Conservation (phyloP, 2,329 filamentous ascomycete genomes). For the Phymatotrichopsis omnivora region DNA sequence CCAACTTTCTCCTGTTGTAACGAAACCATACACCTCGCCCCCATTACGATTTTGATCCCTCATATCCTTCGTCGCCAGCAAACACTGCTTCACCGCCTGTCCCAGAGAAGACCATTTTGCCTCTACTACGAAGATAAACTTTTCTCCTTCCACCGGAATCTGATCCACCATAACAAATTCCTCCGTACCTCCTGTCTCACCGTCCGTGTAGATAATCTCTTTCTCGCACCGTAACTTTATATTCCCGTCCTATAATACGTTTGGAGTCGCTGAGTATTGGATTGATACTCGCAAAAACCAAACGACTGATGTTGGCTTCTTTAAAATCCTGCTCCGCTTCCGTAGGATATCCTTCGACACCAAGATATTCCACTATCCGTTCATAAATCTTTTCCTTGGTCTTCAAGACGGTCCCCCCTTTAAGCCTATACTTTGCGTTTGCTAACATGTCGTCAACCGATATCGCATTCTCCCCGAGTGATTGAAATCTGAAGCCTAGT, state of each 20-base stretch:
- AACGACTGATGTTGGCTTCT: conserved; percentile 16
- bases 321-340: conserved; percentile 13
- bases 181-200: conserved; percentile 11
- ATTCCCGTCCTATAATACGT: conserved; percentile 4
- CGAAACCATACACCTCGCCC: no score
- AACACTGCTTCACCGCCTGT: conserved; percentile 16
- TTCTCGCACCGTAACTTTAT: conserved; percentile 11
- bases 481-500: conserved; percentile 4
- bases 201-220: conserved; percentile 17
- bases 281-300: conserved; percentile 11
- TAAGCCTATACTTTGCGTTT: conserved; percentile 5
- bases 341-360: conserved; percentile 17
- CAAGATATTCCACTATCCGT: conserved; percentile 15
- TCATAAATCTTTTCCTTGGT: conserved; percentile 20
- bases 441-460: conserved; percentile 15
- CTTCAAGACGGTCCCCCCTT: conserved; percentile 6
- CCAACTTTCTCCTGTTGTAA: no score
- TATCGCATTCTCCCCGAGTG: conserved; percentile 5
- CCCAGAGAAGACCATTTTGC: conserved; percentile 12
- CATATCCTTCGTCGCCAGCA: conserved; percentile 7
- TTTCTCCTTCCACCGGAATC: conserved; percentile 6
- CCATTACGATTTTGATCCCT: conserved; percentile 7
- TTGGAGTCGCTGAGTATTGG: conserved; percentile 13
- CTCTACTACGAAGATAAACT: conserved; percentile 9
- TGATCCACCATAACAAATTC: conserved; percentile 15